Evolutionary conservation across 768 basidiomycete genomes (phyloP), one percentile per base, ranked within the genome.

Genomic region (Boletus reticuloceps): DNA sequence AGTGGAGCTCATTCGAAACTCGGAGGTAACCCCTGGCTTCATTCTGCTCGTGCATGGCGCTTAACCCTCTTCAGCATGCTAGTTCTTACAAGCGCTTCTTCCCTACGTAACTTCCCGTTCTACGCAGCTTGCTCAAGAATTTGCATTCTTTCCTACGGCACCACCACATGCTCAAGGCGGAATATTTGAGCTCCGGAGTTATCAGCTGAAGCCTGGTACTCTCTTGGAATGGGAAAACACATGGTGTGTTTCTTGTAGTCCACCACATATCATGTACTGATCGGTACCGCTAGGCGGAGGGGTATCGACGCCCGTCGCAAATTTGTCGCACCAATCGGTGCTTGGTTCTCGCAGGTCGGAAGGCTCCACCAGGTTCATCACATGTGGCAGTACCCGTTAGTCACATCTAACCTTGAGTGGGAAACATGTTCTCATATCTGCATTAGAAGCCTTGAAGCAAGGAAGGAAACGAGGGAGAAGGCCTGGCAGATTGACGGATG

Each of bases 401-500:
- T 80, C 56, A 55, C 44, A 46, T 55, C 20, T 51, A 16, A 48
- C 19, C 17, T 43, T 58, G 56, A 43, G 29, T 31, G 34, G 43
- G 47, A 54, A 48, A 49, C 34, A n/a, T 25, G 16, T 54, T 65
- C 53, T 53, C 55, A 59, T 52, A 52, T 32, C 7, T 44, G 8
- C 44, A 47, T 48, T 57, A 90, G 89, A 53, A 82, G 83, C 63
- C 78, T 97, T 53, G 85, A 92, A 58, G 81, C 80, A 9, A 80
- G 96, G 56, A 96, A 94, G 72, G 85, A 89, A 60, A 84, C 78
- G 41, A 81, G 96, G 40, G 91, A 96, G 71, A 83, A 86, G 69
- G 94, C 94, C 22, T 99, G 96, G 96, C 82, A 91, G 64, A 79
- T 93, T 61, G 92, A 95, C 58, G 94, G 93, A 6, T 99, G 96